phyloP scores from a whole-genome alignment of 257 asterid species.

The Rauvolfia tetraphylla region DNA sequence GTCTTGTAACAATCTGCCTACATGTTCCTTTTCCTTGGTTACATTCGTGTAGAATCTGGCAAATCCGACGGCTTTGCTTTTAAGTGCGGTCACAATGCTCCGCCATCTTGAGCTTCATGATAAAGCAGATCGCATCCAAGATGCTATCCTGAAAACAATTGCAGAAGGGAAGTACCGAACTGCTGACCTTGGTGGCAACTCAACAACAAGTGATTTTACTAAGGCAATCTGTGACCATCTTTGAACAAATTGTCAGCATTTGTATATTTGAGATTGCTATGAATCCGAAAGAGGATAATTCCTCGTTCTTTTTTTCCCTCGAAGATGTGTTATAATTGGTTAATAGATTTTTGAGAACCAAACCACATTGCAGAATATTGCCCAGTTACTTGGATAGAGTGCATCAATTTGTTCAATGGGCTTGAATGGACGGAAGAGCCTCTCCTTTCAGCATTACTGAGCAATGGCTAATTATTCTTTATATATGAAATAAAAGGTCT shows the following conservation, averaged over 20 bases:
- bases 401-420: background rate
- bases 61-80: conserved; percentile 91
- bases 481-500: conserved; percentile 4
- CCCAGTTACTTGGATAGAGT: background rate
- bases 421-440: conserved; percentile 1
- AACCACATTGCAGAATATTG: background rate
- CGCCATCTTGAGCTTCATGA: conserved; percentile 75
- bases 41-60: conserved; percentile 67
- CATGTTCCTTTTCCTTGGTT: conserved; percentile 8
- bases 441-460: background rate
- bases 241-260: conserved; percentile 23
- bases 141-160: conserved; percentile 72
- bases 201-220: conserved; percentile 77
- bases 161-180: conserved; percentile 92
- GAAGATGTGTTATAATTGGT: conserved; percentile 10
- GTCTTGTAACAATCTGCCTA: conserved; percentile 6
- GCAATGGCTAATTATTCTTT: background rate
- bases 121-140: conserved; percentile 76
- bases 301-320: conserved; percentile 29
- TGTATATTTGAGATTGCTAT: conserved; percentile 20
- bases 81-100: conserved; percentile 78
- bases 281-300: background rate
- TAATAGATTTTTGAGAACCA: conserved; percentile 11
- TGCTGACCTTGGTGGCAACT: conserved; percentile 87
- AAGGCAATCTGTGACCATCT: conserved; percentile 78